Evolutionary conservation across 106 monocot genomes (phyloP), one percentile per base, ranked within the genome.

Genomic region (Posidonia australis): DNA sequence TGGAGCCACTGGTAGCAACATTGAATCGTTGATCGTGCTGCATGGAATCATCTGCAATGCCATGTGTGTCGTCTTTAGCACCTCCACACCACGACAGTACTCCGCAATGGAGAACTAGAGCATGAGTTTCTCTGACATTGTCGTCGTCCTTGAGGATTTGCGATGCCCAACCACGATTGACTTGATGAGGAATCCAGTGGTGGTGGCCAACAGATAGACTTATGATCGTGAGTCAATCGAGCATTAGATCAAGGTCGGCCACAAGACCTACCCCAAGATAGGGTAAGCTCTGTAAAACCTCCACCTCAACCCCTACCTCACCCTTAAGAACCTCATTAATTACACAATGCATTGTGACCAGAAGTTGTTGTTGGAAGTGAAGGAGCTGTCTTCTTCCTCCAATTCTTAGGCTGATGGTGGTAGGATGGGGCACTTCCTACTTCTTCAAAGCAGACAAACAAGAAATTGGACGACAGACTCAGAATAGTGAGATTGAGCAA

Each of bases 91-190:
- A n/a, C 54, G 85, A 16, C 18, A 6, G 9, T 56, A 66, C 58
- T 10, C 28, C 31, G 30, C 20, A 5, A 59, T 13, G 0, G 32
- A 5, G 1, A 16, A 59, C 5, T 18, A 16, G 5, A 44, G 12
- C 21, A 18, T 1, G 0, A 44, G n/a, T n/a, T n/a, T n/a, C n/a
- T n/a, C n/a, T n/a, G 19, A 17, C 24, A 26, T 43, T 18, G 22
- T 20, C 30, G 30, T 66, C 29, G 66, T 79, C 9, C 88, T 78
- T 13, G 61, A 46, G 18, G 92, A 93, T 45, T 88, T 88, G 77
- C 80, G 83, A n/a, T 88, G 92, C 82, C 92, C 92, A 3, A 85
- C 88, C 51, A 72, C 92, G 19, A 82, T 93, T 26, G 92, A 88
- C 7, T 63, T 93, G 51, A 93, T 93, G 92, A 72, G 51, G 22